Base-by-base conservation (phyloP, 257 asterid species). In the Capsicum baccatum region DNA sequence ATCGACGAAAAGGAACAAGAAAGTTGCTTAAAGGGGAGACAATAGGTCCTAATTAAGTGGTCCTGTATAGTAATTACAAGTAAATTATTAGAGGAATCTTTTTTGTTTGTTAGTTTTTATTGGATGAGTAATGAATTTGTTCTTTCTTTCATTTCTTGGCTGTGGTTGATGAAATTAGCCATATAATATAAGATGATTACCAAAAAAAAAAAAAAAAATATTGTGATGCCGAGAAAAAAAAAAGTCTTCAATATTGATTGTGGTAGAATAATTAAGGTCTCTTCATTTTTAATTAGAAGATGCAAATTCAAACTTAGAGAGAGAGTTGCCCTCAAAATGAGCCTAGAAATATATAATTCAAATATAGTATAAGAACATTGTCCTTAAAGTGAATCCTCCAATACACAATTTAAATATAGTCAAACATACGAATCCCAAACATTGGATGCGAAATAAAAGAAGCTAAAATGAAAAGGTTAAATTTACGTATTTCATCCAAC, bases 1-100 rank as follows among this genome's bases (percentile, higher is more conserved):
- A 68, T 55, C 84, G 52, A 63, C 73, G 7, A 88, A 88, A 85
- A 60, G 83, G 83, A 85, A 76, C 86, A 86, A 74, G 85, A 89
- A 83, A 67, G 70, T 21, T 12, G 17, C 57, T 14, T 11, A 68
- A 21, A 37, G 42, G 19, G 15, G 21, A 58, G 73, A 80, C 39
- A 44, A 3, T 50, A 74, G 2, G 76, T 76, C 26, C 48, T 3
- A 26, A 26, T 26, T 26, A 26, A 21, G 26, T 48, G 81, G 81
- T 3, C 81, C 81, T 76, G 63, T 52, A 52, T 76, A 76, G 19
- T 26, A 76, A 21, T 21, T 21, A 26, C 1, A 52, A 50, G 26
- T 48, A 74, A 74, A 50, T 74, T 76, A 54, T 52, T 3, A 13
- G 4, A 74, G 7, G 63, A 21, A 21, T 6, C 3, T 13, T 12